These are phyloP conservation scores for Fusarium xylarioides DNA, from an alignment of 2,329 filamentous ascomycete species.

Conservation along the genomic window DNA sequence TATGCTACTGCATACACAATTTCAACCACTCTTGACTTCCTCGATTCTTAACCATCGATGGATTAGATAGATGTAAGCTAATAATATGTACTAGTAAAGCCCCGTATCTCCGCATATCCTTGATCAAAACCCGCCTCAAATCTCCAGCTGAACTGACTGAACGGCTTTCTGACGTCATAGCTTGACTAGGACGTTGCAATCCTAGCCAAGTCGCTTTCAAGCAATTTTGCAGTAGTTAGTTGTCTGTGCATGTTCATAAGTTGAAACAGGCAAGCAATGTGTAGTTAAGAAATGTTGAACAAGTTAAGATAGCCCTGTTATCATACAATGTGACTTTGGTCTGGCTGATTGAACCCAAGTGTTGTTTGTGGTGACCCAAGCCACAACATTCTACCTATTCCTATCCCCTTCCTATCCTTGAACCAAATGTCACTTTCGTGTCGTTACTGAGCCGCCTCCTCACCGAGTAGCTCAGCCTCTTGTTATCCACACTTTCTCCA, in stretches of 20 bases:
- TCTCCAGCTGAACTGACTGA: conserved; percentile 5
- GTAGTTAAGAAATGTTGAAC: conserved; percentile 8
- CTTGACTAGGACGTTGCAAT: not conserved
- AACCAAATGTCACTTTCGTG: conserved; percentile 5
- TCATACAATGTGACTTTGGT: not conserved
- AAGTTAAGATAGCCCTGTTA: conserved; percentile 5
- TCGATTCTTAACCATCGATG: not conserved
- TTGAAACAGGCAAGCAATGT: not conserved
- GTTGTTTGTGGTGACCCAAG: not conserved
- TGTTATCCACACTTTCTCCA: not conserved
- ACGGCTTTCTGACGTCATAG: conserved; percentile 36
- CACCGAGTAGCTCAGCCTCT: conserved; percentile 38
- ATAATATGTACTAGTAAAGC: not conserved
- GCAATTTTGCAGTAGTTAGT: not conserved
- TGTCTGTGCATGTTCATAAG: not conserved
- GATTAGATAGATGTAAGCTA: not conserved
- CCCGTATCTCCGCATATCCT: not conserved
- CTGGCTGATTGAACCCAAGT: not conserved
- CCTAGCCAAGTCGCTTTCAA: not conserved
- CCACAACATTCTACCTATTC: conserved; percentile 3
- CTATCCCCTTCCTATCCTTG: not conserved
- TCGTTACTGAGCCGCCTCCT: conserved; percentile 36
- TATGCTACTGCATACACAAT: not conserved
- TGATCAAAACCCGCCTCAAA: conserved; percentile 7
- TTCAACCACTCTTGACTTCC: not conserved